These are phyloP conservation scores for Nigrograna mackinnonii DNA, from an alignment of 2,329 filamentous ascomycete genomes.

Conservation along the genomic window DNA sequence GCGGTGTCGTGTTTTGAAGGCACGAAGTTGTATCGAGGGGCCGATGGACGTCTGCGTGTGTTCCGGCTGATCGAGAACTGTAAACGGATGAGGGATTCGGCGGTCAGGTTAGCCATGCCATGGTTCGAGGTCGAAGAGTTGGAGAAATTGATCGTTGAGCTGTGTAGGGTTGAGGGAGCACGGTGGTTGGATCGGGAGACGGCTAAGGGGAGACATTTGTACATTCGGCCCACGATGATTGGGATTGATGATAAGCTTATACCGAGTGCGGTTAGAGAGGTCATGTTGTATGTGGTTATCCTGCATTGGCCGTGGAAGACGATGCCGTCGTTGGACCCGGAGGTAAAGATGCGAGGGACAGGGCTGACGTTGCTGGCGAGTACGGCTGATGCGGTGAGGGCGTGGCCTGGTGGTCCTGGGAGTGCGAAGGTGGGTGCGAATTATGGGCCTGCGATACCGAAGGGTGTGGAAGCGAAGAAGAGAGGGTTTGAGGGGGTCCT, in stretches of 20 bases:
- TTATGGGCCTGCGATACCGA: background rate
- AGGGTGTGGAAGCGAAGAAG: background rate
- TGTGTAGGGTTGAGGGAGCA: background rate
- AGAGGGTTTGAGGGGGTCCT: background rate
- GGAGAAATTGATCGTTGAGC: background rate
- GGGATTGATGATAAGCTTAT: background rate
- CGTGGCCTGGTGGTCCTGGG: background rate
- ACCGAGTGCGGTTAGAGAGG: background rate
- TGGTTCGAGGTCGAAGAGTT: background rate
- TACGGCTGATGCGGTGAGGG: background rate
- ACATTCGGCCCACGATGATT: background rate
- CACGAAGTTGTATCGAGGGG: background rate
- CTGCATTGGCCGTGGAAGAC: background rate
- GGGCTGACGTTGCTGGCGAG: background rate
- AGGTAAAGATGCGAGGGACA: no score
- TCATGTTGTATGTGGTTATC: background rate
- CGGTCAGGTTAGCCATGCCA: background rate
- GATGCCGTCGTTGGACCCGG: no score
- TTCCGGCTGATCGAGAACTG: background rate
- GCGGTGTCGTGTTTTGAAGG: background rate
- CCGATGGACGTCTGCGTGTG: background rate
- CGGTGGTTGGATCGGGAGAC: background rate
- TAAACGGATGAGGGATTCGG: background rate
- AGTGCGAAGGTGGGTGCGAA: background rate
- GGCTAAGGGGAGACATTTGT: background rate